These are phyloP conservation scores for Seiridium cupressi DNA, from an alignment of 2,329 filamentous ascomycete genomes.

Conservation along the genomic window DNA sequence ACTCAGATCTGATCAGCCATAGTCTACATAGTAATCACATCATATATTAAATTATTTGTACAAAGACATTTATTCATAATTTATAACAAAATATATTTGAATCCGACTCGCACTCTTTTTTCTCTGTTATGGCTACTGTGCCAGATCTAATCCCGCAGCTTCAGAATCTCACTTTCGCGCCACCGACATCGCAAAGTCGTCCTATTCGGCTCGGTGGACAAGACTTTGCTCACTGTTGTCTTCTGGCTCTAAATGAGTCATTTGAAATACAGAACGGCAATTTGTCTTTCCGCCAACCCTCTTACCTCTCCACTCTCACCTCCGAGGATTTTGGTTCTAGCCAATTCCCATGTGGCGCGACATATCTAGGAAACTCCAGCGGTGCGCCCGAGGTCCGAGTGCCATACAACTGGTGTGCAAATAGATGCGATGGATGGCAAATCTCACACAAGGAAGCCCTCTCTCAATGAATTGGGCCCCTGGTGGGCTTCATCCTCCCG, in stretches of 20 bases:
- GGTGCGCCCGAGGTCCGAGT: constrained; percentile 22
- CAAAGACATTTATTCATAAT: too few species aligned
- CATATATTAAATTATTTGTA: too few species aligned
- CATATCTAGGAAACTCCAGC: constrained; percentile 16
- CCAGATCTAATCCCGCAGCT: too few species aligned
- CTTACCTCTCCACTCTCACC: constrained; percentile 20
- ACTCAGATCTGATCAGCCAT: too few species aligned
- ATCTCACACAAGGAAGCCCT: constrained; percentile 23
- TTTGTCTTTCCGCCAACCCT: constrained; percentile 18
- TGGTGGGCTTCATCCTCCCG: constrained; percentile 33
- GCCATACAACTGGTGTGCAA: constrained; percentile 27
- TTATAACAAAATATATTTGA: too few species aligned
- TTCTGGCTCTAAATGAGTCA: constrained; percentile 24
- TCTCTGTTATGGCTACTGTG: too few species aligned
- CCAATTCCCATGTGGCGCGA: constrained; percentile 26
- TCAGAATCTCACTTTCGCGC: too few species aligned
- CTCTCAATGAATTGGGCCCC: constrained; percentile 30
- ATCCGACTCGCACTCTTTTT: too few species aligned
- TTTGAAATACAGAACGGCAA: constrained; percentile 17
- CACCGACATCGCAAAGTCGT: not conserved
- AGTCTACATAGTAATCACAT: too few species aligned
- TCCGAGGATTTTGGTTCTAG: constrained; percentile 12
- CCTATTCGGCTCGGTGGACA: constrained; percentile 21
- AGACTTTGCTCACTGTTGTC: constrained; percentile 28
- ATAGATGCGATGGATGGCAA: constrained; percentile 26